Base-by-base conservation (phyloP, 257 asterid species). In the Solanum peruvianum region DNA sequence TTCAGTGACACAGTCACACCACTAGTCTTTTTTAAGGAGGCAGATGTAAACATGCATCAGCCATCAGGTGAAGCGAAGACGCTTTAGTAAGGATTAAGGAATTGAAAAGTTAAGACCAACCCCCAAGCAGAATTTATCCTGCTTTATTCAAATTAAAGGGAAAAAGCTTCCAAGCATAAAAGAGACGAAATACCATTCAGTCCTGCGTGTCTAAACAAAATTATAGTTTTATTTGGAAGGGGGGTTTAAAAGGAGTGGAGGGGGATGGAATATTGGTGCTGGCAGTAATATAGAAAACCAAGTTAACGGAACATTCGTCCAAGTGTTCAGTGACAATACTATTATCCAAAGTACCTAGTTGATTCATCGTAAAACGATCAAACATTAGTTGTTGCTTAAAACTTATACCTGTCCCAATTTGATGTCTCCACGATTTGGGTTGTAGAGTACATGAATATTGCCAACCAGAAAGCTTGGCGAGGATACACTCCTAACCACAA, bases 371-470 rank as follows among this genome's bases (percentile, higher is more conserved):
- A 31, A 80, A 80, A 16, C 11, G 1, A 29, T 80, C 29, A 3
- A 80, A 29, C 8, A 21, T 15, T 16, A 16, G 7, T 47, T 16
- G 67, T 47, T 27, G 84, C 64, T 80, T 85, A 84, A 66, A 88
- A 60, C 31, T 86, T 78, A 47, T 89, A 96, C 99, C 99, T 96
- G 99, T 47, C 98, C 98, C 90, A 96, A 91, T 90, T 96, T 96
- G 89, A 96, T 88, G 88, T 96, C 99, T 92, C 99, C 99, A 75
- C 97, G 98, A 37, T 92, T 93, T 27, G 98, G 99, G 88, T 96
- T 96, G 91, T 89, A 96, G 83, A 96, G 98, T 70, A 92, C 95
- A 86, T 96, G 99, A 87, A 90, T 93, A 89, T 95, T 96, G 82
- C 98, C 99, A 37, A 96, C 95, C 88, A 96, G 70, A 87, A 96